These are phyloP conservation scores for Phylloporus sp. DNA, from an alignment of 768 basidiomycete species.

Conservation along the genomic window DNA sequence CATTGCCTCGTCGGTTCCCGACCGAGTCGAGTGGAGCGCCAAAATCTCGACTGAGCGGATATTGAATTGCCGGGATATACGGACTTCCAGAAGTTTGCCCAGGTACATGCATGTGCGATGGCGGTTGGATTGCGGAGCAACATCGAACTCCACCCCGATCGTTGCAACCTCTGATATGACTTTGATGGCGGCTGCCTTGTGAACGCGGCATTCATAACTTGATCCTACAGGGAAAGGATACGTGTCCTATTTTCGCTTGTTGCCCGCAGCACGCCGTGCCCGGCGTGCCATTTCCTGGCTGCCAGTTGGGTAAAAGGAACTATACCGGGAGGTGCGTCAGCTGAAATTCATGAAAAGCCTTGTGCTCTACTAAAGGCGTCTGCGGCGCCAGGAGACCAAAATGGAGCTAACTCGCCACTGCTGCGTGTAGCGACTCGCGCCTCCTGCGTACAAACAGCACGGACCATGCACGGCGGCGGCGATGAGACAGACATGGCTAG, in stretches of 20 bases:
- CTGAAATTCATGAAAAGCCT: constrained; percentile 2
- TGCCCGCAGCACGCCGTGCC: constrained; percentile 13
- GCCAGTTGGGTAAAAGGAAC: background rate
- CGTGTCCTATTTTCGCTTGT: constrained; percentile 17
- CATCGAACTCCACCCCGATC: constrained; percentile 20
- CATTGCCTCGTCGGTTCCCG: constrained; percentile 9
- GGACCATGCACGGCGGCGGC: constrained; percentile 11
- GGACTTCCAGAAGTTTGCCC: constrained; percentile 24
- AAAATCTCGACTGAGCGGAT: constrained; percentile 31
- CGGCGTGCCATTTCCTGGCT: constrained; percentile 11
- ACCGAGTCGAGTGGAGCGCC: constrained; percentile 19
- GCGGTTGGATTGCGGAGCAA: constrained; percentile 12
- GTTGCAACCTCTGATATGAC: constrained; percentile 6
- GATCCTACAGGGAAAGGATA: constrained; percentile 14
- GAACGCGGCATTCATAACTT: constrained; percentile 20
- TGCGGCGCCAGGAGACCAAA: constrained; percentile 8
- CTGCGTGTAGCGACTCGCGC: constrained; percentile 13
- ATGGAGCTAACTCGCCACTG: background rate
- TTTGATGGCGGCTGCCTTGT: constrained; percentile 13
- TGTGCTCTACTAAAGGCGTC: constrained; percentile 7
- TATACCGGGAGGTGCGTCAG: constrained; percentile 14
- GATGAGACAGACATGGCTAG: background rate
- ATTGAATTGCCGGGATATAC: constrained; percentile 27
- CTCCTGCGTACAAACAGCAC: constrained; percentile 2
- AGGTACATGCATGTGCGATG: constrained; percentile 16